Evolutionary conservation across 352 stramenopile species (phyloP), one percentile per base, ranked within the genome.

Genomic region (Globisporangium nodosum): DNA sequence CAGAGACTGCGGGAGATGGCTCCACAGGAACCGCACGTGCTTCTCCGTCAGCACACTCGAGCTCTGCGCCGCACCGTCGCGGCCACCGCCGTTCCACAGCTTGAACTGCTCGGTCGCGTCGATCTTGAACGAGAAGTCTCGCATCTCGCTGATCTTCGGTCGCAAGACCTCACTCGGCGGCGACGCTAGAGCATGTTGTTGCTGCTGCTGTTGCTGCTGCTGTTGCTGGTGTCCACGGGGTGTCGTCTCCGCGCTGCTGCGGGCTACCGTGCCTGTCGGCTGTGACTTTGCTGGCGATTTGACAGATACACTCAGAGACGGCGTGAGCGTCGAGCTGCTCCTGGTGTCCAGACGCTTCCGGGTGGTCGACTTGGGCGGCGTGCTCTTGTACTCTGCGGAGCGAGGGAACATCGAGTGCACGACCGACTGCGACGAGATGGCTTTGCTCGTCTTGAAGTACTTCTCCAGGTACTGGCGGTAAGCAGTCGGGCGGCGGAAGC

Each of bases 11-110:
- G 82, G 82, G 18, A 92, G 52, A 20, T 85, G 69, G 9, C 75
- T 76, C 70, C 70, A 81, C 3, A 92, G 47, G 31, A 88, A 88
- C 7, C 76, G 77, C 55, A 92, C 78, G 59, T 92, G 82, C 35
- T 73, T 74, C 46, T 85, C 70, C 0, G 81, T 92, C 42, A 92
- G 46, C 24, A 92, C 76, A 2, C 66, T 70, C 2, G 82, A 92
- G 7, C 65, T 64, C 18, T 81, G 70, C 3, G 67, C 70, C 46
- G 50, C 40, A 0, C 66, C 42, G 30, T 65, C 64, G 40, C 56
- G 56, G 9, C 35, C 53, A 13, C 58, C 51, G 33, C 58, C 58
- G 24, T 52, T 54, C 58, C 58, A 64, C 52, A 52, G 60, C 54
- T 83, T 89, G 56, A 89, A 89, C 33, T 81, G 79, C 40, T 86